Evolutionary conservation across 352 stramenopile genomes (phyloP).

Genomic region (Globisporangium orthogonon): DNA sequence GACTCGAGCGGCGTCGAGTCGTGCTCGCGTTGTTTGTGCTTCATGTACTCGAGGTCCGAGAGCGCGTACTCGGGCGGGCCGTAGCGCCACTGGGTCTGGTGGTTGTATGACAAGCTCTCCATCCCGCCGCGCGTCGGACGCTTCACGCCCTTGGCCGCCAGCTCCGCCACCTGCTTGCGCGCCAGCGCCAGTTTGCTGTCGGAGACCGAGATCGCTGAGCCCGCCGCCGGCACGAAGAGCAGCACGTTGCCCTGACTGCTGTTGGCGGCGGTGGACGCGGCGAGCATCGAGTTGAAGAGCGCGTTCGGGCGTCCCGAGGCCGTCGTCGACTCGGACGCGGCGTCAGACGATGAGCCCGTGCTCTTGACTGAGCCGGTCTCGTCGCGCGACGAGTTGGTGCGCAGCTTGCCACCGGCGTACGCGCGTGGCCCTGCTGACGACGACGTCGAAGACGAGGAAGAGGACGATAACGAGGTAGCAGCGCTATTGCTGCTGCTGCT

Average conservation of each 20-base stretch:
- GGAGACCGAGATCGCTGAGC: conserved; percentile 60
- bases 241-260: conserved; percentile 48
- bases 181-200: conserved; percentile 52
- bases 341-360: conserved; percentile 21
- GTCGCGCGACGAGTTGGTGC: conserved; percentile 9
- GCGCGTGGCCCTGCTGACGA: conserved; percentile 12
- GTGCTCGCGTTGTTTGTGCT: conserved; percentile 43
- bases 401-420: conserved; percentile 19
- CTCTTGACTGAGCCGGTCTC: conserved; percentile 18
- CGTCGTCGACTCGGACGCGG: neutral
- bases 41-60: conserved; percentile 70
- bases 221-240: conserved; percentile 61
- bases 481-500: neutral
- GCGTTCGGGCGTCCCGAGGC: conserved; percentile 18
- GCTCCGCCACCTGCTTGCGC: conserved; percentile 46
- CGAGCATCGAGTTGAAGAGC: conserved; percentile 19
- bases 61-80: conserved; percentile 64
- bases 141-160: conserved; percentile 48
- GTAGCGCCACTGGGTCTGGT: conserved; percentile 51
- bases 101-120: conserved; percentile 9
- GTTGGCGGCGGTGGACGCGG: conserved; percentile 11
- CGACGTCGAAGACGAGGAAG: neutral
- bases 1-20: conserved; percentile 56
- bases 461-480: neutral
- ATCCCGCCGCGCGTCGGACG: conserved; percentile 40